phyloP scores from a whole-genome alignment of 768 basidiomycete genomes.

The Trametes elegans region DNA sequence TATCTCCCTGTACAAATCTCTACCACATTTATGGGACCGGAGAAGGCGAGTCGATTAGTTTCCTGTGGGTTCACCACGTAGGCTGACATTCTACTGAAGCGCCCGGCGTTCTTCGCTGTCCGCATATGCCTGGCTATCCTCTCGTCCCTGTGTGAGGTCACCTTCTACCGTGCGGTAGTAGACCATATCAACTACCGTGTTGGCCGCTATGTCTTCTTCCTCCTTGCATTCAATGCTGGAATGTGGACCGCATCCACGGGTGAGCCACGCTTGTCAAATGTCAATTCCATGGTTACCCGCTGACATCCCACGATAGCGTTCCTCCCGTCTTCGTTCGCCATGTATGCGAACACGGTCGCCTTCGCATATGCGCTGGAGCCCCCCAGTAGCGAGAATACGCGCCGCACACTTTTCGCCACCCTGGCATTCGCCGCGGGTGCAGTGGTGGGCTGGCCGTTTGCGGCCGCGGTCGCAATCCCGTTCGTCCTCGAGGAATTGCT shows the following conservation, averaged over 20 bases:
- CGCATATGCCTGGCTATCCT: slow-evolving; percentile 75
- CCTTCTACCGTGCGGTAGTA: slow-evolving; percentile 77
- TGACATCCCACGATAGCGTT: slow-evolving; percentile 58
- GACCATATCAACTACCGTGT: slow-evolving; percentile 85
- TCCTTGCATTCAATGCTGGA: slow-evolving; percentile 80
- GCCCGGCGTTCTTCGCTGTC: slow-evolving; percentile 85
- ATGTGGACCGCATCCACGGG: slow-evolving; percentile 93
- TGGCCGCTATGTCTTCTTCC: slow-evolving; percentile 91
- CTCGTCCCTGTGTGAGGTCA: slow-evolving; percentile 75
- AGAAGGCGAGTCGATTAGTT: slow-evolving; percentile 68
- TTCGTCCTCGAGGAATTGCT: slow-evolving; percentile 91
- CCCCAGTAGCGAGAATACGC: slow-evolving; percentile 48
- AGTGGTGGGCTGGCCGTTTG: slow-evolving; percentile 96
- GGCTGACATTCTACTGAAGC: slow-evolving; percentile 41
- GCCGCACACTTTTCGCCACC: slow-evolving; percentile 64
- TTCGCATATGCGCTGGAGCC: slow-evolving; percentile 66
- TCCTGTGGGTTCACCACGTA: no score
- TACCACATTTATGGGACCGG: slow-evolving; percentile 49
- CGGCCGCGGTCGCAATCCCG: slow-evolving; percentile 82
- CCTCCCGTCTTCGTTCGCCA: slow-evolving; percentile 92
- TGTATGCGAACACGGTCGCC: slow-evolving; percentile 84
- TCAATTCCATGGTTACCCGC: background rate
- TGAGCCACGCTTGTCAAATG: slow-evolving; percentile 33
- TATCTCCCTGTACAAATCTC: slow-evolving; percentile 62
- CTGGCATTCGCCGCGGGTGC: slow-evolving; percentile 76